Base-by-base conservation (phyloP, 1,284 basidiomycete genomes). In the Irpex sp. region DNA sequence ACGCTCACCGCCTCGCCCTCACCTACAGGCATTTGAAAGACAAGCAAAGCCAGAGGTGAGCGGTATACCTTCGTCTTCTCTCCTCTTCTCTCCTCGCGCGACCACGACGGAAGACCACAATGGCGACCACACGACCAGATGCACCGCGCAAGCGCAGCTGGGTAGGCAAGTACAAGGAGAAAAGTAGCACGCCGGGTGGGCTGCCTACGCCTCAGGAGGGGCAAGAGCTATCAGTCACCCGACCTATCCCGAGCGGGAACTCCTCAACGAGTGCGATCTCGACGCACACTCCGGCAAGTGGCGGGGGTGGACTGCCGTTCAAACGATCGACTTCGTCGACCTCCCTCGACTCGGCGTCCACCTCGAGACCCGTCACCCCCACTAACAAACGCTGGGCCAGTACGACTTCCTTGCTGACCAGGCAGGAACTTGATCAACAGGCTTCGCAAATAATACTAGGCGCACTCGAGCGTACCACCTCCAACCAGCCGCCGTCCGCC, bases 401-500 rank as follows among this genome's bases (percentile, higher is more conserved):
- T 59, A 65, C 67, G 42, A 64, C 69, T 37, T 68, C 66, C 58
- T 61, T 70, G 67, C 74, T 75, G 60, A 74, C 74, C 45, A 73
- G 69, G 62, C 70, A 82, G 67, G 74, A 80, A 61, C 71, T 79
- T 59, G 79, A 80, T 67, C 66, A 76, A 61, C 75, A 80, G 69
- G 71, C 75, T 5, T 71, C 73, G 6, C 74, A 75, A 62, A 72
- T 75, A 59, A 71, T 76, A 60, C 66, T 74, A 52, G 80, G 80
- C 73, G 79, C 77, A 23, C 77, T 82, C 58, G 81, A 83, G 60
- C 82, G 82, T 66, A 80, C 79, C n/a, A 70, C 67, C 64, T 82
- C 82, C 21, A 67, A 64, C 55, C 49, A 53, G 56, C 59, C 68
- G 48, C 48, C 23, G 61, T 12, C 63, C 63, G 21, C 55, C 55